A percentile compares a stretch with the other conserved stretches of the same genome.
Conservation (phyloP, 2,329 filamentous ascomycete species). For the Fusarium sp. region DNA sequence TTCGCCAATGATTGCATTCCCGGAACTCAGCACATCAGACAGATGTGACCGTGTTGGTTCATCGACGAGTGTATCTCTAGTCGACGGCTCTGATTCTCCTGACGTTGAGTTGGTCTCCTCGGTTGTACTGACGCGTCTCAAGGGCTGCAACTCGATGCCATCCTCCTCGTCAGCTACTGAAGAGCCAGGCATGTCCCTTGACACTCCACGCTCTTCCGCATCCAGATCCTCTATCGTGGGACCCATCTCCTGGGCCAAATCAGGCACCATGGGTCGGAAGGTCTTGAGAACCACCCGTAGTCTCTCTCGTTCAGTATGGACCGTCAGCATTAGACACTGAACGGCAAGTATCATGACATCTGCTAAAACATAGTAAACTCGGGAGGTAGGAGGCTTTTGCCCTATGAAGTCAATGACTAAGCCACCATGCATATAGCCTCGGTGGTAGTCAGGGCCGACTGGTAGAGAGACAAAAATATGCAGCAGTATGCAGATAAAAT, state of each 20-base stretch:
- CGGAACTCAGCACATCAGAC: constrained; percentile 64
- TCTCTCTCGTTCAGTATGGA: constrained; percentile 71
- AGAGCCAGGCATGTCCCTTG: constrained; percentile 55
- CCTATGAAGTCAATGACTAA: constrained; percentile 77
- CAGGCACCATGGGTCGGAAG: constrained; percentile 51
- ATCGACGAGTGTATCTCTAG: constrained; percentile 45
- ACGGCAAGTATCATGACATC: constrained; percentile 68
- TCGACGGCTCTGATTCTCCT: constrained; percentile 47
- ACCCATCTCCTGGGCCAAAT: constrained; percentile 45
- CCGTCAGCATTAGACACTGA: constrained; percentile 74
- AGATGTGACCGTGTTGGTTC: constrained; percentile 55
- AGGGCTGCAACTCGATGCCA: constrained; percentile 61
- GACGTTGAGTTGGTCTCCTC: constrained; percentile 43
- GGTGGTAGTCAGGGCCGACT: constrained; percentile 68
- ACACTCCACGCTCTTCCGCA: constrained; percentile 67
- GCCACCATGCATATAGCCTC: constrained; percentile 76
- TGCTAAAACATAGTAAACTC: constrained; percentile 65
- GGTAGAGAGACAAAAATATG: constrained; percentile 69
- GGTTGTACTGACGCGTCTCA: constrained; percentile 40
- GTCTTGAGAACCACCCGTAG: constrained; percentile 63
- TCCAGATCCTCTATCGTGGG: constrained; percentile 64
- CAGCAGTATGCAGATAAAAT: constrained; percentile 70
- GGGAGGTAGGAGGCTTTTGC: constrained; percentile 71
- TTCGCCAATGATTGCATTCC: constrained; percentile 66
- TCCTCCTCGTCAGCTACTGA: constrained; percentile 53